Conservation (phyloP, 2,329 filamentous ascomycete genomes). For the Pleurostoma richardsiae region DNA sequence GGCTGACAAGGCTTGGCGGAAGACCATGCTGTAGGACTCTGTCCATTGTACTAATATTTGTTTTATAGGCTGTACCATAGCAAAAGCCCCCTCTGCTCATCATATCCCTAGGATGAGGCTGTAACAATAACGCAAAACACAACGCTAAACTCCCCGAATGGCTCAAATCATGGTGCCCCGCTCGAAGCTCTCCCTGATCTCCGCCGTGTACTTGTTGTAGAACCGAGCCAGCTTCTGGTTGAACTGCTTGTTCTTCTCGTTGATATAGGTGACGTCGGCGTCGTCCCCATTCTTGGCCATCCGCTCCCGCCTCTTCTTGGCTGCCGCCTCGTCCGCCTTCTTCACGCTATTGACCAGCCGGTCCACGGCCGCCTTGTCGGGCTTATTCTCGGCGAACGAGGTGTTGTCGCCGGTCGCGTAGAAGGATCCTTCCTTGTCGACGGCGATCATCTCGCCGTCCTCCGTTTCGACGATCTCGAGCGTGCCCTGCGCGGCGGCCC, state of each 20-base stretch:
- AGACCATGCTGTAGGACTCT: slow-evolving; percentile 68
- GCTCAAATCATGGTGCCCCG: slow-evolving; percentile 87
- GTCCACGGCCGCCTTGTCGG: slow-evolving; percentile 82
- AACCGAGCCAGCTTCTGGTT: slow-evolving; percentile 95
- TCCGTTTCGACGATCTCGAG: slow-evolving; percentile 95
- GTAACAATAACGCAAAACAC: background rate
- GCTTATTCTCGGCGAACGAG: slow-evolving; percentile 77
- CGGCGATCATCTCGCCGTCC: slow-evolving; percentile 86
- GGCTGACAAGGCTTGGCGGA: slow-evolving; percentile 80
- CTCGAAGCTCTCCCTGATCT: slow-evolving; percentile 97
- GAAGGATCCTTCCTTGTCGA: slow-evolving; percentile 86
- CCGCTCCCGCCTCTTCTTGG: slow-evolving; percentile 82
- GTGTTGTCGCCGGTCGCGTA: slow-evolving; percentile 84
- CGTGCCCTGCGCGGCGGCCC: slow-evolving; percentile 76
- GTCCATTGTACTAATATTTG: background rate
- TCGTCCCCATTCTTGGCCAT: slow-evolving; percentile 76
- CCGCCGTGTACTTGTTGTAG: slow-evolving; percentile 97
- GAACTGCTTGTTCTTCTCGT: slow-evolving; percentile 99
- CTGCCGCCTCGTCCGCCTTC: slow-evolving; percentile 79
- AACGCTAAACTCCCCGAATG: background rate
- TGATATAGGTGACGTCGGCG: slow-evolving; percentile 95
- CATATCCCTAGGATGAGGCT: background rate
- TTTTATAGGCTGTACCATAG: background rate
- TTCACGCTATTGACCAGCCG: slow-evolving; percentile 78
- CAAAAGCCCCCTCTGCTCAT: background rate